Evolutionary conservation across 495 filamentous ascomycete species (phyloP).

Genomic region (Hypoxylon rickii): DNA sequence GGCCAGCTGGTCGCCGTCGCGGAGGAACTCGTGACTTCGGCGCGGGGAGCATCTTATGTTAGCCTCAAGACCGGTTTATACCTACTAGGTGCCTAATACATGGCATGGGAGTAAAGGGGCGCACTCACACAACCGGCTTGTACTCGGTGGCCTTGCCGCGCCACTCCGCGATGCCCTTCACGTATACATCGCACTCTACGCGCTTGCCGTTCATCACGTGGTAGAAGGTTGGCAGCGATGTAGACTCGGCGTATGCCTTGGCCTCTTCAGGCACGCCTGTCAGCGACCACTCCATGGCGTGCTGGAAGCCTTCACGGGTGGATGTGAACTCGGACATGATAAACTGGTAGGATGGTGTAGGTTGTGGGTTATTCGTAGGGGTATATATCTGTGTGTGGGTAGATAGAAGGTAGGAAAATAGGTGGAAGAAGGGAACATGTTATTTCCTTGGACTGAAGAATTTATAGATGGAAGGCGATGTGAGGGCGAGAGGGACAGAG

Average conservation of each 20-base stretch:
- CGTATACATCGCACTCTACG: slow-evolving; percentile 15
- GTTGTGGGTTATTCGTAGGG: too few relatives aligned
- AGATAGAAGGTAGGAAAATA: neutral
- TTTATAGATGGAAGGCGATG: too few relatives aligned
- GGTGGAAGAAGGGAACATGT: too few relatives aligned
- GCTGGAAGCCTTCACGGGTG: slow-evolving; percentile 32
- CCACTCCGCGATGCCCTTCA: slow-evolving; percentile 35
- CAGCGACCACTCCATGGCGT: slow-evolving; percentile 31
- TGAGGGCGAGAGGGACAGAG: too few relatives aligned
- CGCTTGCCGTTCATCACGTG: slow-evolving; percentile 13
- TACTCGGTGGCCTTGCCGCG: slow-evolving; percentile 32
- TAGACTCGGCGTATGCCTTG: slow-evolving; percentile 16
- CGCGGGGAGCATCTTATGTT: neutral
- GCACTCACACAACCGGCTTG: slow-evolving; percentile 31
- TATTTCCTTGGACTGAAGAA: too few relatives aligned
- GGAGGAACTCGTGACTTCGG: slow-evolving; percentile 17
- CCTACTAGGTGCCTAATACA: neutral
- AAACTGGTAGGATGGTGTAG: neutral
- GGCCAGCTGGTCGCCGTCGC: slow-evolving; percentile 28
- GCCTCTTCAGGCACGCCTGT: slow-evolving; percentile 26
- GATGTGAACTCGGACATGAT: slow-evolving; percentile 32
- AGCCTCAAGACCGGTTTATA: neutral
- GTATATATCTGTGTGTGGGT: neutral
- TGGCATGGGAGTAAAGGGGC: neutral
- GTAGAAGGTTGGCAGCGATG: slow-evolving; percentile 7